phyloP scores from a whole-genome alignment of 805 yeast genomes.

The Myxozyma melibiosi region DNA sequence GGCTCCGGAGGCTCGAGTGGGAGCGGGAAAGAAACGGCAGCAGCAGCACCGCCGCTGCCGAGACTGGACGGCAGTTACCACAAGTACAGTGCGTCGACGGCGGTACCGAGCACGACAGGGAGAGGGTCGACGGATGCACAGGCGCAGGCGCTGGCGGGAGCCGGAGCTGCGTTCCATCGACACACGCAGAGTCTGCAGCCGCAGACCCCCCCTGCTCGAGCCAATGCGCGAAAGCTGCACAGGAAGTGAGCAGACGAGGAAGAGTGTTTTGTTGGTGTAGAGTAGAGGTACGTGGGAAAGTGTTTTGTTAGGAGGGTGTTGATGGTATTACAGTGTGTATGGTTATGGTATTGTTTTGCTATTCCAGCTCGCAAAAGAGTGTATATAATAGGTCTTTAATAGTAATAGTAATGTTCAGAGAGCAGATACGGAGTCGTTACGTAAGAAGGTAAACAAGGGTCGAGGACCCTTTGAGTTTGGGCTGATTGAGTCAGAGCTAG shows the following conservation, averaged over 20 bases:
- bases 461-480: no score
- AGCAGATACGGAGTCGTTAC: no score
- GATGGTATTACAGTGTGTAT: no score
- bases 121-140: not conserved
- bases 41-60: conserved; percentile 2
- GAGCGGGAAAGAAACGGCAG: not conserved
- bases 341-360: no score
- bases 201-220: not conserved
- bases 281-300: no score
- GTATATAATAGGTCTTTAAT: no score
- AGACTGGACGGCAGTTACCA: not conserved
- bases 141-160: conserved; percentile 5
- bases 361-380: no score
- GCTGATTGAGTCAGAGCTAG: no score
- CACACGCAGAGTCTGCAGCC: conserved; percentile 1
- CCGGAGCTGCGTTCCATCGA: conserved; percentile 11
- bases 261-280: no score
- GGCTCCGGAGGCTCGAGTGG: not conserved
- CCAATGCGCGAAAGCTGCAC: conserved; percentile 3
- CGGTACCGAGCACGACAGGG: not conserved
- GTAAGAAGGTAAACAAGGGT: no score
- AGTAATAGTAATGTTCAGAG: no score
- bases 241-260: not conserved
- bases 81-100: not conserved
- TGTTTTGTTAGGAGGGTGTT: no score